Conservation (phyloP, 768 basidiomycete species). For the Auricularia sp. region DNA sequence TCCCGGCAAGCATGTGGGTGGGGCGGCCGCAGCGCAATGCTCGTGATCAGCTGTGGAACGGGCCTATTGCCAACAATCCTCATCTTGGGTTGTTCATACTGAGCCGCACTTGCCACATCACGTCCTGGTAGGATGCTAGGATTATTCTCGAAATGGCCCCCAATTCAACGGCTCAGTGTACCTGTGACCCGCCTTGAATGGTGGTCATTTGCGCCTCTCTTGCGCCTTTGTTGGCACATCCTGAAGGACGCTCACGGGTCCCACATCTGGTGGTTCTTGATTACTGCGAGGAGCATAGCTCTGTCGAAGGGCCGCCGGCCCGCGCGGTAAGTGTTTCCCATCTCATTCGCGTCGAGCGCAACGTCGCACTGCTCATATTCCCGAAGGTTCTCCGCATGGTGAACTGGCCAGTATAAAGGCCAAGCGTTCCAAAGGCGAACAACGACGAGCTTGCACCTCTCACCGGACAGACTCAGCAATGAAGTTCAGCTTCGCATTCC, state of each 20-base stretch:
- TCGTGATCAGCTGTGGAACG: no score
- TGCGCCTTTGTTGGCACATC: background rate
- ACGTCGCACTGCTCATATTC: background rate
- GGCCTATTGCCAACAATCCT: no score
- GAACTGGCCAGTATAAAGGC: background rate
- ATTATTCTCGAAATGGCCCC: background rate
- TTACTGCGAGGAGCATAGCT: no score
- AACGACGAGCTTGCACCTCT: background rate
- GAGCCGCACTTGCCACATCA: background rate
- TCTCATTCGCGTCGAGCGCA: background rate
- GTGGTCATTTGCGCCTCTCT: background rate
- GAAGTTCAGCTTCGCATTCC: constrained; percentile 26
- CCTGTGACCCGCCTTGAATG: background rate
- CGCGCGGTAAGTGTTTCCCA: background rate
- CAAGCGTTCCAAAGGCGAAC: background rate
- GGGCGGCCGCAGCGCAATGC: no score
- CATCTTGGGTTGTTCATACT: no score
- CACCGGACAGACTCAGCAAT: constrained; percentile 11
- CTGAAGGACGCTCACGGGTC: no score
- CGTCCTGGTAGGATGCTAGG: background rate
- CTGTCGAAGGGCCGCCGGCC: background rate
- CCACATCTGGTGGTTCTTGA: no score
- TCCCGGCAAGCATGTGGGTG: no score
- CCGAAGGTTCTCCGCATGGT: background rate
- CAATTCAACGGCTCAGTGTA: background rate